These are phyloP conservation scores for Zymoseptoria passerinii DNA, from an alignment of 2,329 filamentous ascomycete genomes.

Conservation along the genomic window DNA sequence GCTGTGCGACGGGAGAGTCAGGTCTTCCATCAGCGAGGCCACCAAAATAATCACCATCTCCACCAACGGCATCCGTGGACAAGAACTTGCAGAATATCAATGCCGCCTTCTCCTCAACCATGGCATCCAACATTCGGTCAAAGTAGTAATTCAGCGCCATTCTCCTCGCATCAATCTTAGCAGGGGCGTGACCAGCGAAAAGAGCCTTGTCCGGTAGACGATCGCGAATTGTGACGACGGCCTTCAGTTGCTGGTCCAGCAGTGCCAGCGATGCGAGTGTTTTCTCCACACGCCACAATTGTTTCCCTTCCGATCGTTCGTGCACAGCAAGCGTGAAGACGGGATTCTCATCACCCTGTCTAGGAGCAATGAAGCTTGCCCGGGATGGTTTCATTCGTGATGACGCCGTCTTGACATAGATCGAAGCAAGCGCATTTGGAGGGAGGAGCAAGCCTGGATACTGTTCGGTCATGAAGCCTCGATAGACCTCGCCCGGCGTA, in stretches of 20 bases:
- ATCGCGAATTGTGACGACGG: slow-evolving; percentile 61
- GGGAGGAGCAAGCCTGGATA: slow-evolving; percentile 78
- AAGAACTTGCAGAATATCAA: slow-evolving; percentile 81
- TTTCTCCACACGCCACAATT: slow-evolving; percentile 93
- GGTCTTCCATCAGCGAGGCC: slow-evolving; percentile 27
- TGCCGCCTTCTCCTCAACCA: slow-evolving; percentile 67
- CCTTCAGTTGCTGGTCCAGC: slow-evolving; percentile 73
- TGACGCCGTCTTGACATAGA: slow-evolving; percentile 80
- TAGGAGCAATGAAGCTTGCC: slow-evolving; percentile 72
- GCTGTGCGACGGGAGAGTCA: slow-evolving; percentile 46
- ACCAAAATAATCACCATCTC: slow-evolving; percentile 41
- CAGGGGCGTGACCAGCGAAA: slow-evolving; percentile 87
- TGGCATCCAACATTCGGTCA: slow-evolving; percentile 73
- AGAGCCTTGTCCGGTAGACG: slow-evolving; percentile 75
- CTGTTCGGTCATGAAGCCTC: slow-evolving; percentile 72
- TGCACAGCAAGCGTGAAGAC: slow-evolving; percentile 87
- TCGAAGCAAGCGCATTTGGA: slow-evolving; percentile 78
- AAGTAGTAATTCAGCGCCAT: slow-evolving; percentile 76
- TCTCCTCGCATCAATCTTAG: slow-evolving; percentile 82
- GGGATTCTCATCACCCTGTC: slow-evolving; percentile 77
- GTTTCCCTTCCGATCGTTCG: slow-evolving; percentile 63
- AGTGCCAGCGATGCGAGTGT: slow-evolving; percentile 72
- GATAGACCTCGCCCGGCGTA: slow-evolving; percentile 51
- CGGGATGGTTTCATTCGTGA: slow-evolving; percentile 91
- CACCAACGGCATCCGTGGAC: slow-evolving; percentile 54